These are phyloP conservation scores for Dissoconium aciculare DNA, from an alignment of 2,329 filamentous ascomycete species.

Conservation along the genomic window DNA sequence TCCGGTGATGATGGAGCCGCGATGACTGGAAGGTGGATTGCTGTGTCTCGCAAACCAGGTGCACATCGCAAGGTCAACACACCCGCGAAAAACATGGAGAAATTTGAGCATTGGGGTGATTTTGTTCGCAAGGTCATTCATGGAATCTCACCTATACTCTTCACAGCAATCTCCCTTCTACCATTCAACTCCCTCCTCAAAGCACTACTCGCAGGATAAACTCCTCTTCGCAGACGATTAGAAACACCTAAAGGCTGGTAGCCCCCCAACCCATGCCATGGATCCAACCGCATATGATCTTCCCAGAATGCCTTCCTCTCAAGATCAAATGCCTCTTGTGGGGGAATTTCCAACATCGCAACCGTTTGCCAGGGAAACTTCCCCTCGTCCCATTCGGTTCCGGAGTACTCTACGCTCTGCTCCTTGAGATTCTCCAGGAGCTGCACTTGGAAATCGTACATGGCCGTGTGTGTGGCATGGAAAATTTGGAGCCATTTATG, in stretches of 20 bases:
- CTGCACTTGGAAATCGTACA: slow-evolving; percentile 34
- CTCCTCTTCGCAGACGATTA: slow-evolving; percentile 27
- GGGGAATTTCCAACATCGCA: slow-evolving; percentile 26
- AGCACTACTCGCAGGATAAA: slow-evolving; percentile 26
- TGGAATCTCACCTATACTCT: slow-evolving; percentile 28
- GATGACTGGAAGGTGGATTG: no score
- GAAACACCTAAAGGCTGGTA: slow-evolving; percentile 28
- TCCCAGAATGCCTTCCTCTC: slow-evolving; percentile 31
- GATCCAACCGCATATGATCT: slow-evolving; percentile 30
- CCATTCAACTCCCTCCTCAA: slow-evolving; percentile 27
- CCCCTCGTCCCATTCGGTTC: slow-evolving; percentile 31
- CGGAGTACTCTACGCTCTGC: slow-evolving; percentile 31
- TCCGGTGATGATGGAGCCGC: no score
- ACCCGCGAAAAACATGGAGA: no score
- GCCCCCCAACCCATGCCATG: slow-evolving; percentile 30
- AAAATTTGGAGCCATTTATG: slow-evolving; percentile 29
- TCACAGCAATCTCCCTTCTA: slow-evolving; percentile 24
- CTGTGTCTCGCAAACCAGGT: no score
- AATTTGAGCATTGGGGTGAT: no score
- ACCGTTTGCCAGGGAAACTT: slow-evolving; percentile 36
- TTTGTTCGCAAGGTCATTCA: no score
- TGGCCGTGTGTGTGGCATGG: slow-evolving; percentile 26
- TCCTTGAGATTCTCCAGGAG: slow-evolving; percentile 33
- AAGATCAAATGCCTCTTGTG: slow-evolving; percentile 29
- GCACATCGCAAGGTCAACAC: no score